Base-by-base conservation (phyloP, 2,329 filamentous ascomycete genomes). In the Aspergillus tamarii region DNA sequence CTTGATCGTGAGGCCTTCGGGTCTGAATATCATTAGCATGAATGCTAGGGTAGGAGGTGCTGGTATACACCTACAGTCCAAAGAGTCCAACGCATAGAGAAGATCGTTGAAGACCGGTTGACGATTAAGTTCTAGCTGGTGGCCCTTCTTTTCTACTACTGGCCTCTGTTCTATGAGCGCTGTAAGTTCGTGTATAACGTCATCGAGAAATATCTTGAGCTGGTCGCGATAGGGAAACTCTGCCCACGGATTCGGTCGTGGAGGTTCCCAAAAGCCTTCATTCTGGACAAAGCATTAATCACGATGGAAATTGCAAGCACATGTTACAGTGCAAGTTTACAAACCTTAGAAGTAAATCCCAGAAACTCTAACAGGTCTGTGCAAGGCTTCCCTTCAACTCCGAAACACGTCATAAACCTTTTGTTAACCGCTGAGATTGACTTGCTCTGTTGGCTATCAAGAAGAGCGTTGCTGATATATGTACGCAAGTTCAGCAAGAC, bases 401-500 rank as follows among this genome's bases (percentile, higher is more conserved):
- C 88, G 73, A 91, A 89, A 2, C 84, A 84, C 65, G 87, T 81
- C 69, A 87, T 80, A 67, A 90, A 91, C 62, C 85, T 85, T 72
- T 89, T 88, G 71, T 91, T 91, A 19, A 83, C 75, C 9, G 84
- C 78, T 6, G 84, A 84, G 68, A 91, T 88, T 52, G 80, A 76
- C 67, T 83, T 83, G 68, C 82, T 84, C 39, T 81, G 82, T 54
- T 83, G 80, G 8, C 76, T 74, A 23, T 83, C 78, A 52, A 82
- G 80, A 61, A 88, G 75, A 10, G 86, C 82, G 76, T 91, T 89
- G 11, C 72, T 79, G 58, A 91, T 77, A 72, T 91, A 91, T 54
- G 81, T 81, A 61, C 84, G 81, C 46, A 91, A 78, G 65, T 85
- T 86, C 52, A 81, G 78, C 53, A 90, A 75, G 3, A 87, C 84